Base-by-base conservation (phyloP, 2,329 filamentous ascomycete species). In the Aureobasidium zeae region DNA sequence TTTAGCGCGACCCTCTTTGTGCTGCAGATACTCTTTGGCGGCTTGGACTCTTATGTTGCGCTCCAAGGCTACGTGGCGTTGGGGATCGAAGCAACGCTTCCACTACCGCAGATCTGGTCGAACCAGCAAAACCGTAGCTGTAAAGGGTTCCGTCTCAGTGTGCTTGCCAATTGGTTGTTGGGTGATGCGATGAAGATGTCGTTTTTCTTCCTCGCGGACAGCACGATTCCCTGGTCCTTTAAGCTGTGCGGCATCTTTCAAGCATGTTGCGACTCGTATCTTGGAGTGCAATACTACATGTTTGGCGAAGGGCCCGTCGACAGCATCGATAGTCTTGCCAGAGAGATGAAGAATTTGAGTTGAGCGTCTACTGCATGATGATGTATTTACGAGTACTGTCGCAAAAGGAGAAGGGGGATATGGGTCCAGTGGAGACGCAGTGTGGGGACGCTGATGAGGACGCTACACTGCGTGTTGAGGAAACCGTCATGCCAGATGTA, bases 191-290 rank as follows among this genome's bases (percentile, higher is more conserved):
- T 91, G 79, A 93, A 93, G 71, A 83, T 89, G 73, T 65, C 63
- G 45, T 73, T 70, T 51, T 83, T 86, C 56, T 91, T 89, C 67
- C 82, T 88, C 49, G 83, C 79, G 2, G 75, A 81, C 1, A 75
- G 72, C 1, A 76, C 76, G 3, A 63, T 91, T 22, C 84, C 85
- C 0, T 73, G 74, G 72, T 77, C 82, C 1, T 93, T 91, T 64
- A 89, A 89, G 67, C 64, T 86, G 15, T 89, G 84, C 57, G 86
- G 83, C 51, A 70, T 86, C 44, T 87, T 91, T 63, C 85, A 91
- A 68, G 82, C 83, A 15, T 68, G 67, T 16, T 89, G 86, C 63
- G 85, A 93, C 65, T 64, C 71, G 36, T 79, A 83, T 50, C 69
- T 91, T 33, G 85, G 83, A 2, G 60, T 81, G 12, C 85, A 91